Base-by-base conservation (phyloP, 1,284 basidiomycete species). In the Trichosporon sp. region DNA sequence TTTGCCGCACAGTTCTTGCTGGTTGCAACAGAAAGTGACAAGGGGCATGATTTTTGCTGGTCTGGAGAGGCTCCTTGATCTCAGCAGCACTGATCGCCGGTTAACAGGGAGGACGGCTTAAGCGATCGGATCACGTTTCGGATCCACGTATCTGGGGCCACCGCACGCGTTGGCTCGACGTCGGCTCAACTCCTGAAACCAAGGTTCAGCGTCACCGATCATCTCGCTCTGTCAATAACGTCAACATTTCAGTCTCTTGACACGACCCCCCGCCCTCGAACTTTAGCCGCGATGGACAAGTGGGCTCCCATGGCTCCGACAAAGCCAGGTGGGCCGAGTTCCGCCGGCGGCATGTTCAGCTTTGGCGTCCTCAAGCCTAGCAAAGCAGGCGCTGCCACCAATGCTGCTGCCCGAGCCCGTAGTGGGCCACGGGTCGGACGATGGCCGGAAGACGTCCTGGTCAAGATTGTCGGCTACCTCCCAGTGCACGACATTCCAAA, bases 401-500 rank as follows among this genome's bases (percentile, higher is more conserved):
- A 46, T 11, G 66, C 66, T 11, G 63, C 69, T 4, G 64, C 69
- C 2, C 62, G 69, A n/a, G 71, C 63, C 7, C 58, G 71, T 6
- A 63, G 68, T 34, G 82, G 84, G 1, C 74, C 73, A 49, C 83
- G 86, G 65, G 85, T 95, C 60, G 93, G 93, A 9, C 85, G 85
- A 31, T 86, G 95, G 29, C 91, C 93, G 10, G 84, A 86, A 46
- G 86, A 89, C 70, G 81, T 94, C 4, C 88, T 95, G 74, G 80
- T 89, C 27, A 82, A 88, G 59, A 84, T 95, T 62, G 83, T 94
- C 65, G 81, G 83, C 5, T 85, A 87, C 74, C 82, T 92, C 21
- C 87, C 92, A 4, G 80, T 95, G 16, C 86, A 89, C 25, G 91
- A 93, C 75, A 78, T 95, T 19, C 87, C 89, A 1, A 83, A 86